Evolutionary conservation across 2,329 filamentous ascomycete species (phyloP), one percentile per base, ranked within the genome.

Genomic region (Pseudopyrenochaeta lycopersici): DNA sequence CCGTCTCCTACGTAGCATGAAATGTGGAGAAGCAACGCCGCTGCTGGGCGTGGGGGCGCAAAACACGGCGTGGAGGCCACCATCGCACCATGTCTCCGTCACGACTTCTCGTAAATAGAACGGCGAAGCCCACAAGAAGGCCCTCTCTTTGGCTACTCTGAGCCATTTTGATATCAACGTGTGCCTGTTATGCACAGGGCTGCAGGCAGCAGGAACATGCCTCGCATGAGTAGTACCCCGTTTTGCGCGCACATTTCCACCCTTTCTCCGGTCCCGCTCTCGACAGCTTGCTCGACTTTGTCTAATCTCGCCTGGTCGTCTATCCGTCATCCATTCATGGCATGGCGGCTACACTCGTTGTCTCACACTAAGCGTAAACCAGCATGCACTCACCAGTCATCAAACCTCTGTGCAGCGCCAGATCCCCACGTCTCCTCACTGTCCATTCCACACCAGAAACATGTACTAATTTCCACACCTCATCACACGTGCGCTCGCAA

Each of bases 391-490:
- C 39, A 30, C 32, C 40, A 29, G 29, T 29, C 44, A 21, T 21
- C 43, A 35, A 21, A 27, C 30, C 29, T n/a, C n/a, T n/a, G n/a
- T n/a, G n/a, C n/a, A n/a, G n/a, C n/a, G n/a, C n/a, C n/a, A n/a
- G n/a, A n/a, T n/a, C n/a, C n/a, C n/a, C n/a, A n/a, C n/a, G n/a
- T n/a, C n/a, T n/a, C n/a, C n/a, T n/a, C n/a, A n/a, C n/a, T 14
- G 18, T 18, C 23, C 32, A 40, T 20, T 23, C 27, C 36, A n/a
- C 32, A 17, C 42, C 29, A 4, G 31, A 33, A 49, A 47, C 18
- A 23, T 42, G 42, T 48, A 55, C 60, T 58, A 52, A 59, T 56
- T 54, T 52, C 52, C 49, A 62, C 56, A 52, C 50, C 58, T 63
- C 62, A 64, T 59, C 60, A 51, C 56, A 62, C 56, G 56, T 47